These are phyloP conservation scores for Samsoniella hepiali DNA, from an alignment of 2,329 filamentous ascomycete genomes.

Conservation along the genomic window DNA sequence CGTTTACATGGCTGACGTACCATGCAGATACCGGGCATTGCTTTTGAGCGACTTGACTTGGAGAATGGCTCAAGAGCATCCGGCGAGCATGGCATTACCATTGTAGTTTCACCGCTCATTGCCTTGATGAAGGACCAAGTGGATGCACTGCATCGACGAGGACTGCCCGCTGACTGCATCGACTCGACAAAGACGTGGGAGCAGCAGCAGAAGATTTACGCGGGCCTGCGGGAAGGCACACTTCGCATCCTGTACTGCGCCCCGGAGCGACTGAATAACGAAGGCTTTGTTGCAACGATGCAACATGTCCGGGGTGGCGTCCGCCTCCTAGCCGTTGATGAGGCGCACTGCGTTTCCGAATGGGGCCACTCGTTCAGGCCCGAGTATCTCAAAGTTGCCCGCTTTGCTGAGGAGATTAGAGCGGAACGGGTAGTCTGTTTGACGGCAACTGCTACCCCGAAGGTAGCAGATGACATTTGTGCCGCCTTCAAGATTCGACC, in stretches of 20 bases:
- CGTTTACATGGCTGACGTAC: background rate
- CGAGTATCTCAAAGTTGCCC: slow-evolving; percentile 53
- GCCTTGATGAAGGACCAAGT: slow-evolving; percentile 61
- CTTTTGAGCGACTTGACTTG: slow-evolving; percentile 43
- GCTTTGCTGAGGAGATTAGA: slow-evolving; percentile 52
- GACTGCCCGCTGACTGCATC: slow-evolving; percentile 51
- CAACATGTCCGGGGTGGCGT: slow-evolving; percentile 53
- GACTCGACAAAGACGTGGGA: slow-evolving; percentile 55
- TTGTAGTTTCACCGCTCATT: slow-evolving; percentile 55
- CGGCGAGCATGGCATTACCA: slow-evolving; percentile 46
- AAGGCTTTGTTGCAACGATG: slow-evolving; percentile 55
- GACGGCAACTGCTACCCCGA: slow-evolving; percentile 57
- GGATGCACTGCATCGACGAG: slow-evolving; percentile 47
- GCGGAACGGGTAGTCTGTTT: slow-evolving; percentile 59
- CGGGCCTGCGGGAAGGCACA: slow-evolving; percentile 40
- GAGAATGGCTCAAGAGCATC: slow-evolving; percentile 26
- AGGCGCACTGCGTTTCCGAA: slow-evolving; percentile 57
- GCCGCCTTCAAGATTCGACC: slow-evolving; percentile 46
- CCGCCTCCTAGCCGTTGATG: slow-evolving; percentile 55
- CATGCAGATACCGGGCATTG: slow-evolving; percentile 43
- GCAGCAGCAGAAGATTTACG: slow-evolving; percentile 38
- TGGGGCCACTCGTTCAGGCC: slow-evolving; percentile 50
- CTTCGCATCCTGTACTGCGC: slow-evolving; percentile 57
- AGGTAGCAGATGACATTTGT: slow-evolving; percentile 54
- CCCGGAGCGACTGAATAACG: slow-evolving; percentile 59